Base-by-base conservation (phyloP, 2,329 filamentous ascomycete species). In the Macrophomina pseudophaseolina region DNA sequence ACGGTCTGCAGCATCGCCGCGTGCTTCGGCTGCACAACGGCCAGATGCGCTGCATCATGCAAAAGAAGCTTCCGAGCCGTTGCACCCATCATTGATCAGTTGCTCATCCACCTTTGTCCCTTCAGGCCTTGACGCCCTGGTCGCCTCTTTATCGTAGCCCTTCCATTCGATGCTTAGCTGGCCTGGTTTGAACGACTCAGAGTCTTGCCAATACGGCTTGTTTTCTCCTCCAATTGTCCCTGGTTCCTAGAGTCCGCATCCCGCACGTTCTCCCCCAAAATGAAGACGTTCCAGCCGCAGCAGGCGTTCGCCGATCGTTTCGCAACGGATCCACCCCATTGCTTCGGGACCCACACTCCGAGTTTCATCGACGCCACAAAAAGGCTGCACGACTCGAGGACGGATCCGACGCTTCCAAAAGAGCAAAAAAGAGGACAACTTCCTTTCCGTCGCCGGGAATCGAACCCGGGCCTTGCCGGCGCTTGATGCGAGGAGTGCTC, bases 401-500 rank as follows among this genome's bases (percentile, higher is more conserved):
- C 33, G 5, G 16, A 0, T 14, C 38, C 7, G 14, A 3, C 7
- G 38, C 38, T n/a, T 14, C 16, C 12, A 23, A 23, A 38, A 38
- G 11, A 38, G 35, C 35, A 2, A 38, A 38, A 38, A 38, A 11
- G 11, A 38, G 2, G 35, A 38, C 18, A 23, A 53, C 51, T 33
- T 53, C 51, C 51, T 53, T 62, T 63, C 59, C 59, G 59, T 63
- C 59, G 59, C 59, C 59, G 59, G 59, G 59, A 63, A 63, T 63
- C 49, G 59, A 63, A 63, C 59, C 59, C 59, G 59, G 59, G 59
- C 59, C 59, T 63, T 63, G 59, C 59, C 59, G 59, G 59, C 59
- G 59, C 59, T 52, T 23, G 52, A 54, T 54, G 52, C 52, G 52
- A 54, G 52, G 52, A 23, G 32, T 38, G 52, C 52, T 54, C 52